Evolutionary conservation across 371 early-diverging fungal species (phyloP).

Genomic region (Mortierella sp.): DNA sequence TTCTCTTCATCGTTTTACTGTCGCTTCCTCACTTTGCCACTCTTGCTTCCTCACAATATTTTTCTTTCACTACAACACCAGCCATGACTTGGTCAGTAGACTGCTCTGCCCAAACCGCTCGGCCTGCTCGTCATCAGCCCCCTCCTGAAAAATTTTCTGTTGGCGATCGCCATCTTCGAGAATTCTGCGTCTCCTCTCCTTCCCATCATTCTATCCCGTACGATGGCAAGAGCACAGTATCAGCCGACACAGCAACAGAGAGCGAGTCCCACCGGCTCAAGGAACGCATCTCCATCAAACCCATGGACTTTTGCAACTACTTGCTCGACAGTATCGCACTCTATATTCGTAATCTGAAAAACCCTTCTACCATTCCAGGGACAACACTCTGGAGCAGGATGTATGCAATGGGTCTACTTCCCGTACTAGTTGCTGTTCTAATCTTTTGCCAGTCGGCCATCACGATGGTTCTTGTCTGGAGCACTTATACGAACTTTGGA

Average conservation of each 20-base stretch:
- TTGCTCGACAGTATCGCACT: slow-evolving; percentile 10
- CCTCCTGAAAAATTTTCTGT: slow-evolving; percentile 12
- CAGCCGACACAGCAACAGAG: not conserved
- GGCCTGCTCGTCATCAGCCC: not conserved
- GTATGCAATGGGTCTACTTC: slow-evolving; percentile 33
- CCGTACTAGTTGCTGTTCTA: slow-evolving; percentile 21
- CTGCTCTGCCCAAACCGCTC: not conserved
- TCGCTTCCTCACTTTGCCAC: not conserved
- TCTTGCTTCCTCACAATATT: not conserved
- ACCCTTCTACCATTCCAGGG: slow-evolving; percentile 41
- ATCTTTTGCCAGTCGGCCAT: slow-evolving; percentile 32
- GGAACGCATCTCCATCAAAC: slow-evolving; percentile 21
- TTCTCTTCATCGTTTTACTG: not conserved
- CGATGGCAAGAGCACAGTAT: not conserved
- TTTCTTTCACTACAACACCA: not conserved
- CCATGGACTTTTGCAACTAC: slow-evolving; percentile 31
- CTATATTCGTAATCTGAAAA: slow-evolving; percentile 14
- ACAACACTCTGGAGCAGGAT: slow-evolving; percentile 12
- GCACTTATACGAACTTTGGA: slow-evolving; percentile 28
- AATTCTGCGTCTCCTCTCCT: slow-evolving; percentile 17
- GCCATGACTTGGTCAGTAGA: slow-evolving; percentile 27
- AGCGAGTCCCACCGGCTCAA: slow-evolving; percentile 4
- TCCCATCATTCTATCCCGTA: not conserved
- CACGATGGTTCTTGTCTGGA: slow-evolving; percentile 18
- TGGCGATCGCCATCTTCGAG: slow-evolving; percentile 23